phyloP scores from a whole-genome alignment of 2,329 filamentous ascomycete genomes.

The Ascochyta clinopodiicola region DNA sequence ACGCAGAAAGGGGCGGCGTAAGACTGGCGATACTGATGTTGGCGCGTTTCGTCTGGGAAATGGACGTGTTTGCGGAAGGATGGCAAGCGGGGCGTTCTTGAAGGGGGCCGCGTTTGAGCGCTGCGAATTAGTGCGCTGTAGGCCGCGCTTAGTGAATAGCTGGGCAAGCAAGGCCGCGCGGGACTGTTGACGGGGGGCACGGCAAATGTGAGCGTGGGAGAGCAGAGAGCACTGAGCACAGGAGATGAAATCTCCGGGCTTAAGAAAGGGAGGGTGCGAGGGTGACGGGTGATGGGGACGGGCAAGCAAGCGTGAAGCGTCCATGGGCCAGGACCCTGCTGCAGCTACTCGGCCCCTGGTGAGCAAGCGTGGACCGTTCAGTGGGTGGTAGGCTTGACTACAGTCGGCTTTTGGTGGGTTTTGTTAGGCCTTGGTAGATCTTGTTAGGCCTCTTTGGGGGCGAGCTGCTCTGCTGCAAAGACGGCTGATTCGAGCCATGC shows the following conservation, averaged over 20 bases:
- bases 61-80: slow-evolving; percentile 22
- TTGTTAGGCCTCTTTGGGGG: not conserved
- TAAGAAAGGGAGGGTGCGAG: slow-evolving; percentile 19
- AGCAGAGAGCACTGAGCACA: slow-evolving; percentile 4
- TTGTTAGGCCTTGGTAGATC: not conserved
- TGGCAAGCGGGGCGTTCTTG: slow-evolving; percentile 28
- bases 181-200: slow-evolving; percentile 5
- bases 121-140: slow-evolving; percentile 22
- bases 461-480: slow-evolving; percentile 4
- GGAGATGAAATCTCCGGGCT: slow-evolving; percentile 9
- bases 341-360: slow-evolving; percentile 13
- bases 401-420: not conserved
- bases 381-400: not conserved
- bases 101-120: slow-evolving; percentile 21
- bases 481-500: slow-evolving; percentile 10
- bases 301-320: slow-evolving; percentile 13
- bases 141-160: slow-evolving; percentile 21
- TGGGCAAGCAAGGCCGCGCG: slow-evolving; percentile 8
- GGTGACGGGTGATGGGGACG: slow-evolving; percentile 9
- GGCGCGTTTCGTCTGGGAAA: slow-evolving; percentile 32
- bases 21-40: slow-evolving; percentile 44
- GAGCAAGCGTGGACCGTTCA: slow-evolving; percentile 7
- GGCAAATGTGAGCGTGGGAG: not conserved
- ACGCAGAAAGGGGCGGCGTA: slow-evolving; percentile 30
- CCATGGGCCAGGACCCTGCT: slow-evolving; percentile 12